These are phyloP conservation scores for Mycena albidolilacea DNA, from an alignment of 768 basidiomycete genomes.

Conservation along the genomic window DNA sequence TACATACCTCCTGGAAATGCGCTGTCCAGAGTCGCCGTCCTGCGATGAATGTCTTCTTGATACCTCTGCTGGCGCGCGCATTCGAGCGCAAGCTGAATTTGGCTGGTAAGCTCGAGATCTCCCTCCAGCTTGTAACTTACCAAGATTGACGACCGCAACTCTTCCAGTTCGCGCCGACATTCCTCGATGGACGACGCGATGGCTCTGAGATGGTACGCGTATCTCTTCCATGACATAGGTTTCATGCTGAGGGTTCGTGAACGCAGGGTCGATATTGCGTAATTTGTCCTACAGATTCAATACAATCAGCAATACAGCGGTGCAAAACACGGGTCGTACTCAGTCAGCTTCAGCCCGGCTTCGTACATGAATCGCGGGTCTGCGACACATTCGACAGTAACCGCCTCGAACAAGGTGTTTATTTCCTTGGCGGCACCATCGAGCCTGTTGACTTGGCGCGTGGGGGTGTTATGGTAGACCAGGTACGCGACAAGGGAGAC, in stretches of 20 bases:
- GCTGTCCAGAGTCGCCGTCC: background rate
- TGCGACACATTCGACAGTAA: too few species aligned
- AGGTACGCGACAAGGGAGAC: background rate
- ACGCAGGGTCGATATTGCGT: conserved; percentile 11
- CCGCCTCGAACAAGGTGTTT: too few species aligned
- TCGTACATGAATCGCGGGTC: too few species aligned
- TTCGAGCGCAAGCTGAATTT: conserved; percentile 18
- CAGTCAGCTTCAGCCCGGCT: too few species aligned
- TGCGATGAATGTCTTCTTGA: background rate
- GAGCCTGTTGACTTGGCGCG: too few species aligned
- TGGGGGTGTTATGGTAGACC: too few species aligned
- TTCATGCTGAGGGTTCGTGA: background rate
- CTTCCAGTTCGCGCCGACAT: conserved; percentile 21
- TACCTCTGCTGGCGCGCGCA: conserved; percentile 16
- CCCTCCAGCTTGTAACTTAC: background rate
- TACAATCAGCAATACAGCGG: too few species aligned
- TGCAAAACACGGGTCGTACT: too few species aligned
- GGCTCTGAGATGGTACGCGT: background rate
- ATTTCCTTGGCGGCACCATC: too few species aligned
- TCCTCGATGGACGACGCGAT: conserved; percentile 4
- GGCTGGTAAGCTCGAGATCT: background rate
- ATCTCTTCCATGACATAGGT: conserved; percentile 6
- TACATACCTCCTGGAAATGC: background rate
- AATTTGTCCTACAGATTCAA: background rate
- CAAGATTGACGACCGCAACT: conserved; percentile 9